Percentiles rank a stretch among this genome's conserved stretches.
These are phyloP conservation scores for Backusella liffmaniae DNA, from an alignment of 192 early-diverging fungal genomes.

Conservation along the genomic window DNA sequence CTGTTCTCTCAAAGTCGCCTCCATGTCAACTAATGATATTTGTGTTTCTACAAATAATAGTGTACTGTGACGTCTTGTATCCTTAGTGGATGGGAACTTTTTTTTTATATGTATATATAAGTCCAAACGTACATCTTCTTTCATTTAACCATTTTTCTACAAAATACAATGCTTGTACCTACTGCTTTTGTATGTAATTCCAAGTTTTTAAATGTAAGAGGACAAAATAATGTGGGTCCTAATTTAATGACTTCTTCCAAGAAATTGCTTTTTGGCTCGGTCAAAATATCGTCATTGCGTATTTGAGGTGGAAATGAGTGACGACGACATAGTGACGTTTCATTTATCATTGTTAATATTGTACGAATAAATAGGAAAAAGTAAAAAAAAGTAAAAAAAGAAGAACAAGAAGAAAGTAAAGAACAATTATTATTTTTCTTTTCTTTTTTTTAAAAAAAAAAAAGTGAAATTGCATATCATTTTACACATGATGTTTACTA, in stretches of 20 bases:
- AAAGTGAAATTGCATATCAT: not conserved
- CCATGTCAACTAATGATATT: constrained; percentile 7
- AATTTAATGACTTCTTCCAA: not conserved
- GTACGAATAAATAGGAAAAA: not conserved
- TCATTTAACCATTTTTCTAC: not conserved
- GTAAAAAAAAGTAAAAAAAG: not conserved
- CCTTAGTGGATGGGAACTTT: not conserved
- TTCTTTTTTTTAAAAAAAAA: not conserved
- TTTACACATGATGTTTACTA: not conserved
- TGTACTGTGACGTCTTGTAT: not conserved
- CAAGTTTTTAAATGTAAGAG: not conserved
- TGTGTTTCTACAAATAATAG: not conserved
- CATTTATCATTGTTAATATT: not conserved
- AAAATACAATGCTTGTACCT: not conserved
- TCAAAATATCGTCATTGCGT: not conserved
- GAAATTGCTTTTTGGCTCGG: not conserved
- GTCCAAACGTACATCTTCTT: not conserved
- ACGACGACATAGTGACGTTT: not conserved
- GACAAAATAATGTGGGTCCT: not conserved
- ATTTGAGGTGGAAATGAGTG: not conserved
- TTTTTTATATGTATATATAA: not conserved
- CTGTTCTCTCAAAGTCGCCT: not conserved
- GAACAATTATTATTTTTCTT: not conserved
- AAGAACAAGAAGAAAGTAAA: not conserved
- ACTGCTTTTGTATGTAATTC: not conserved